Conservation (phyloP, 164 flowering plant genomes). For the Sedum album region DNA sequence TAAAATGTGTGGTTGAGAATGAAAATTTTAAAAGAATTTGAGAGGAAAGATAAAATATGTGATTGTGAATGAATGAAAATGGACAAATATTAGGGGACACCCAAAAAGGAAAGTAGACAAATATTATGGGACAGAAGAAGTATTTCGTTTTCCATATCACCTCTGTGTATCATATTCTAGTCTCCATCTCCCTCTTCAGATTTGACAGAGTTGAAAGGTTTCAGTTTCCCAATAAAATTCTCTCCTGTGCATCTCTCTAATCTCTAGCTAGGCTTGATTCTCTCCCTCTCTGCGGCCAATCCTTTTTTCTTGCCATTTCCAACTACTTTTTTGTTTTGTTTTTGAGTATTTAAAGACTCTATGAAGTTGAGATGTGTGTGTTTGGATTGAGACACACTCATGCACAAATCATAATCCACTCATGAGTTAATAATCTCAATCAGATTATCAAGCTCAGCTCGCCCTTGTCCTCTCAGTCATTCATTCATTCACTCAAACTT, state of each 20-base stretch:
- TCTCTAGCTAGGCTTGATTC: background rate
- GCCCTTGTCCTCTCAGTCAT: background rate
- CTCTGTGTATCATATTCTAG: conserved; percentile 20
- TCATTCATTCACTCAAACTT: conserved; percentile 5
- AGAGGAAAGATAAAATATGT: no score
- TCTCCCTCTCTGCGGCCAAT: background rate
- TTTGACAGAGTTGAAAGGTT: background rate
- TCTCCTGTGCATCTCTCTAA: background rate
- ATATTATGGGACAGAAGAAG: no score
- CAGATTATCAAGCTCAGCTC: conserved; percentile 9
- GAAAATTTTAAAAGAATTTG: no score
- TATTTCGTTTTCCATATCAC: conserved; percentile 13
- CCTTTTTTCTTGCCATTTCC: background rate
- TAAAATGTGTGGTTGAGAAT: no score
- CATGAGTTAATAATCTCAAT: conserved; percentile 61
- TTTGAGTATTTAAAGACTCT: background rate
- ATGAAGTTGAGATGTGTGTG: background rate
- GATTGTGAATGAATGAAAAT: no score
- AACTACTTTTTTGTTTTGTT: background rate
- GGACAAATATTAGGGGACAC: no score
- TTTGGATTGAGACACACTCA: conserved; percentile 15
- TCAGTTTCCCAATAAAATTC: background rate
- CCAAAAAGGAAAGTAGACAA: no score
- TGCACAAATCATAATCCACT: conserved; percentile 76
- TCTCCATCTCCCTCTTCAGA: conserved; percentile 13